Evolutionary conservation across 345 rosid genomes (phyloP).

Genomic region (Hypericum androsaemum): DNA sequence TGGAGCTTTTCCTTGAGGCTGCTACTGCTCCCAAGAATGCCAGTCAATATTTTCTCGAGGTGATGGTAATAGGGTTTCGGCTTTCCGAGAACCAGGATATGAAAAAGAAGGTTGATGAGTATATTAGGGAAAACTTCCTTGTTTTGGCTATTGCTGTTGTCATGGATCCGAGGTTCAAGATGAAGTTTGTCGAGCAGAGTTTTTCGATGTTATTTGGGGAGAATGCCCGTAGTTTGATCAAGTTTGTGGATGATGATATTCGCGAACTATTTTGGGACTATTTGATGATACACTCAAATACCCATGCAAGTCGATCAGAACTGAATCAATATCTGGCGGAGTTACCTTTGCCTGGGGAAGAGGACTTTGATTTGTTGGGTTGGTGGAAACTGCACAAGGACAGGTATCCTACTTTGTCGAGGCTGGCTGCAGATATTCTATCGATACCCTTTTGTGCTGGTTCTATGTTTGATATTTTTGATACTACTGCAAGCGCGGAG

Average conservation of each 20-base stretch:
- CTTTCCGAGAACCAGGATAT: slow-evolving; percentile 51
- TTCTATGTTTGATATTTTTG: slow-evolving; percentile 54
- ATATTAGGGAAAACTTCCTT: slow-evolving; percentile 77
- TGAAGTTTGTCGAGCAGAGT: slow-evolving; percentile 92
- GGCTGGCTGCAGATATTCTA: slow-evolving; percentile 82
- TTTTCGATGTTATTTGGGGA: slow-evolving; percentile 77
- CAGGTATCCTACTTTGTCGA: slow-evolving; percentile 71
- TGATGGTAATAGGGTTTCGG: slow-evolving; percentile 73
- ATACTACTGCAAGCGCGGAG: slow-evolving; percentile 37
- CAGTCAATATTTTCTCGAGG: slow-evolving; percentile 82
- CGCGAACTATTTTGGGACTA: slow-evolving; percentile 64
- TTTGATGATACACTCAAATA: no score
- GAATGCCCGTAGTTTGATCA: slow-evolving; percentile 50
- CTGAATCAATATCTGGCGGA: no score
- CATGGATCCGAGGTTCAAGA: slow-evolving; percentile 94
- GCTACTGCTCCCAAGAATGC: slow-evolving; percentile 46
- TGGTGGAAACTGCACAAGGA: slow-evolving; percentile 95
- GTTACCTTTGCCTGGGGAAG: slow-evolving; percentile 64
- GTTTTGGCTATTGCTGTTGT: slow-evolving; percentile 74
- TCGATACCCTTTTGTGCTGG: slow-evolving; percentile 55
- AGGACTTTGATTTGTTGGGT: slow-evolving; percentile 66
- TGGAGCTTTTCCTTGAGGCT: slow-evolving; percentile 73
- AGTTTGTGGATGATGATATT: slow-evolving; percentile 66
- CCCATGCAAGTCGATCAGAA: slow-evolving; percentile 67
- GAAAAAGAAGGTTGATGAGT: slow-evolving; percentile 53